Base-by-base conservation (phyloP, 129 eudicot species). In the Solidago caesia region DNA sequence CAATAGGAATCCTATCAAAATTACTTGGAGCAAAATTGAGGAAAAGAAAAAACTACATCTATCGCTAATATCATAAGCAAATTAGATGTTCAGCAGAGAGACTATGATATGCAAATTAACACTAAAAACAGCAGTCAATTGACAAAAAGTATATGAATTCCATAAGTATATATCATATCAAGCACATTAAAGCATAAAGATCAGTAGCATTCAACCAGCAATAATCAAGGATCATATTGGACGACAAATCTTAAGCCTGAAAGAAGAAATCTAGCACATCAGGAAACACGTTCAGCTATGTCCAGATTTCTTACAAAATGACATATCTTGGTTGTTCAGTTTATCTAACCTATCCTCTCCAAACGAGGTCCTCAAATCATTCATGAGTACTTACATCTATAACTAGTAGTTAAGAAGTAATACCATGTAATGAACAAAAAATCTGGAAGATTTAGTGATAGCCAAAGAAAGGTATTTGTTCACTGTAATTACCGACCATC, bases 61-160 rank as follows among this genome's bases (percentile, higher is more conserved):
- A 43, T 55, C 16, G 7, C 75, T 71, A 71, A 39, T 41, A 71
- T 1, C 11, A 45, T 72, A 45, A 72, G 57, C 76, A 72, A 10
- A n/a, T 4, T 11, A 21, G 45, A 21, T 44, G 7, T 62, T 29
- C 67, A 33, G 25, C 47, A 64, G 6, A 13, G 16, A 39, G 48
- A 42, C 25, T 6, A 64, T 62, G 48, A 41, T 13, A 64, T 64
- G 5, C 44, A 52, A 8, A 39, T 53, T 70, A 14, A 15, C 64
- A 70, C 16, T 70, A n/a, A 53, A 33, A 33, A 33, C 2, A 33
- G 3, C 21, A 33, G 39, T 33, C 2, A 33, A 33, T 3, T 33
- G 39, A 33, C 39, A 33, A 3, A 33, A 3, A 33, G 39, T 33
- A 33, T 33, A 33, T 3, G 39, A 33, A 33, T 33, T 33, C 39